Evolutionary conservation across 805 yeast species (phyloP), one percentile per base, ranked within the genome.

Genomic region (Saturnispora sekii): DNA sequence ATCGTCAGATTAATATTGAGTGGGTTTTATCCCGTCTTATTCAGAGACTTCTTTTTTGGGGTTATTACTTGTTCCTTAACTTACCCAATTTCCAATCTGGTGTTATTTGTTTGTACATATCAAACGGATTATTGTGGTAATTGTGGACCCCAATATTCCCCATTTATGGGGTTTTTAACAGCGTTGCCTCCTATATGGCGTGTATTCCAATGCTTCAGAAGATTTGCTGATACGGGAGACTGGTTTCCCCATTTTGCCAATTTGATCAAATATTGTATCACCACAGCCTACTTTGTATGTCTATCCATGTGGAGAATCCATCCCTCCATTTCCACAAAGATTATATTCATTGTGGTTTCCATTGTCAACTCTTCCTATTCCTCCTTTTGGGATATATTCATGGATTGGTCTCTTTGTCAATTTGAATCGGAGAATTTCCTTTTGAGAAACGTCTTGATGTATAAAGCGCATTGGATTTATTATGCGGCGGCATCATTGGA

Each of bases 191-290:
- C 87, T 48, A 73, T 85, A 32, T 87, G 95, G 88, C 83, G 98
- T 65, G 76, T 84, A 43, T 58, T 89, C 47, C 98, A 93, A 59
- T 93, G 98, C 62, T 59, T 83, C 31, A 69, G 98, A 55, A 93
- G 98, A 72, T 93, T 73, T 58, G 76, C 79, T 21, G 98, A 93
- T 58, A 83, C 97, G 0, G 90, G 94, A 2, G 96, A 89, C 55
- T 82, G 89, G 84, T 93, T 93, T 59, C 98, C 98, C 0, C 98
- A 93, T 70, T 65, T 90, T 50, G 89, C 95, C 9, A 93, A 93
- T 55, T 84, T 86, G 68, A 55, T 70, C 30, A 93, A 93, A 62
- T 93, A 90, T 60, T 56, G 73, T 1, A 63, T 82, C 28, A 73
- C 89, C 1, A 72, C 84, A 3, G 54, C 73, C 14, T 87, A 84